Conservation (phyloP, 441 rosid genomes). For the Euphorbia schlechtendalii region DNA sequence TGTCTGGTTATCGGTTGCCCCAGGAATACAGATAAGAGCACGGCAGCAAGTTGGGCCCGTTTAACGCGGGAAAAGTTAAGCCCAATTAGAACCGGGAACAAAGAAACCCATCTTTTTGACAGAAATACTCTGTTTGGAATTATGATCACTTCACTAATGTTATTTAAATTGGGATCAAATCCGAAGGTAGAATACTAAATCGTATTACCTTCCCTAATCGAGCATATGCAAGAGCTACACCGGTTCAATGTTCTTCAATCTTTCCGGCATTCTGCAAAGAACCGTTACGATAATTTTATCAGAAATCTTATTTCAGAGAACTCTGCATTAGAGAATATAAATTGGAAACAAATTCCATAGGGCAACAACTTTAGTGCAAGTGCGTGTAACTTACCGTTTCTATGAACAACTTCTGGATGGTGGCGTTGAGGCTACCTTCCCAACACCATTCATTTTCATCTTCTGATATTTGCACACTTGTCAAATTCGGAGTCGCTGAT, state of each 20-base stretch:
- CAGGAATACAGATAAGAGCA: constrained; percentile 60
- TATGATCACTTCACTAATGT: not conserved
- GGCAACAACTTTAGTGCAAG: too few species aligned
- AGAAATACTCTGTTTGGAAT: constrained; percentile 9
- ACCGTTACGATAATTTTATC: not conserved
- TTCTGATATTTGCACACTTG: not conserved
- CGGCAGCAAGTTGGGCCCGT: constrained; percentile 27
- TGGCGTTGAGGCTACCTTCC: not conserved
- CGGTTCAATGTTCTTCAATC: not conserved
- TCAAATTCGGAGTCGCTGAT: not conserved
- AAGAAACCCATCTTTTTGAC: constrained; percentile 7
- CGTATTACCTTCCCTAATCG: not conserved
- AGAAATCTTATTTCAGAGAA: not conserved
- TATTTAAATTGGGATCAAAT: not conserved
- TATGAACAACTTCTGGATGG: not conserved
- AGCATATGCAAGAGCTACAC: too few species aligned
- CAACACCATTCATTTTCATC: constrained; percentile 6
- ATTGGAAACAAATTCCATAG: too few species aligned
- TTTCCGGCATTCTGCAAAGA: not conserved
- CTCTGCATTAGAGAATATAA: too few species aligned
- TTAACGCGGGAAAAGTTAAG: constrained; percentile 15
- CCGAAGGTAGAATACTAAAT: not conserved
- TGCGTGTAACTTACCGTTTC: not conserved
- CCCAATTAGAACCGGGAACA: constrained; percentile 18
- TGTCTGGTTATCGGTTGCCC: constrained; percentile 79